phyloP scores from a whole-genome alignment of 768 basidiomycete genomes.

The Phlebiopsis gigantea region DNA sequence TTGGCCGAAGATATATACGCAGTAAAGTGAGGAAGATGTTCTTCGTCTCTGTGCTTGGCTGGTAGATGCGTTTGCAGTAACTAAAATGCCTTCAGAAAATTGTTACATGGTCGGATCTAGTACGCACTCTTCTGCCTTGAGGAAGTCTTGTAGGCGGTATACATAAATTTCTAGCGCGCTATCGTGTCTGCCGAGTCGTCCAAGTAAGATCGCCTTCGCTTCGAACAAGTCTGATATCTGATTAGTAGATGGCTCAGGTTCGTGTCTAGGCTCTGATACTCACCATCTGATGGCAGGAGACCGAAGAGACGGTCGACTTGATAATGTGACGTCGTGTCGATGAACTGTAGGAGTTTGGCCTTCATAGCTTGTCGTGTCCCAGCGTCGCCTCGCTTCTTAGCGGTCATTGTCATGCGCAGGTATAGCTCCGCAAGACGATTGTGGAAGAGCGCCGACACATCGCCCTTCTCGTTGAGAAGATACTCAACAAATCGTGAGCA shows the following conservation, averaged over 20 bases:
- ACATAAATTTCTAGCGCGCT: constrained; percentile 95
- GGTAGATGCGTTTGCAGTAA: constrained; percentile 84
- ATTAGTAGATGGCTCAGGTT: background rate
- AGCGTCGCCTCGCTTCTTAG: constrained; percentile 55
- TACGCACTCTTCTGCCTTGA: constrained; percentile 84
- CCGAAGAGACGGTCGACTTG: constrained; percentile 77
- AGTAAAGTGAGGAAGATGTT: constrained; percentile 81
- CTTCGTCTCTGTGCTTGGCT: constrained; percentile 41
- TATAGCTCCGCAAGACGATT: constrained; percentile 89
- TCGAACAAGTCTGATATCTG: constrained; percentile 69
- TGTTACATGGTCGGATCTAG: background rate
- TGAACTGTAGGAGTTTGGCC: constrained; percentile 70
- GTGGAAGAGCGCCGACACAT: constrained; percentile 66
- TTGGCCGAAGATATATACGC: constrained; percentile 82
- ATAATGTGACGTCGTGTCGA: constrained; percentile 65
- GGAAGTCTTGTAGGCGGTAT: constrained; percentile 75
- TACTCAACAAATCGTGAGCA: constrained; percentile 83
- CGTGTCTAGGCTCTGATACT: constrained; percentile 11
- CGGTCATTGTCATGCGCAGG: constrained; percentile 56
- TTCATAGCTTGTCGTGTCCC: constrained; percentile 50
- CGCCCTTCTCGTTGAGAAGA: constrained; percentile 69
- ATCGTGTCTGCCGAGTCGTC: constrained; percentile 86
- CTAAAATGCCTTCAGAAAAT: constrained; percentile 33
- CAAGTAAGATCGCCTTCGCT: constrained; percentile 87
- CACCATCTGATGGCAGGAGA: constrained; percentile 78